Evolutionary conservation across 202 grass and related monocot species (phyloP).

Genomic region (Bolboschoenoplectus hybrid): DNA sequence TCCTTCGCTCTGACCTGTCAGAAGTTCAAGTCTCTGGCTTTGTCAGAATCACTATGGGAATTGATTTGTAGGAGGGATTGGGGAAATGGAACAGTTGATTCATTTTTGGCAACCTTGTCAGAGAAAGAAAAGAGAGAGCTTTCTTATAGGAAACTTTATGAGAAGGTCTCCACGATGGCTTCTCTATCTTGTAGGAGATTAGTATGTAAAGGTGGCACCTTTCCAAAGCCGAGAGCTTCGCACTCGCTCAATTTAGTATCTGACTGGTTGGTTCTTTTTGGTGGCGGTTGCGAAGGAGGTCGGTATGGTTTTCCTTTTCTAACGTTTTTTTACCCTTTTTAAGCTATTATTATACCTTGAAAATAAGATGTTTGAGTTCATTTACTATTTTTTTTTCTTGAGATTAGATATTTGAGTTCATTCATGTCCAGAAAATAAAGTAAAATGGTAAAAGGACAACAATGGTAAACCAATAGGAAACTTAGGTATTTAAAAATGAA

Average conservation of each 20-base stretch:
- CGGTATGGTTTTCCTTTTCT: conserved; percentile 23
- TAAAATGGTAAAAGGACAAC: too few species aligned
- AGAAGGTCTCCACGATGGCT: conserved; percentile 53
- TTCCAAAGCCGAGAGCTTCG: conserved; percentile 72
- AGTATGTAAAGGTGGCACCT: conserved; percentile 46
- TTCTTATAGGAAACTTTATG: conserved; percentile 69
- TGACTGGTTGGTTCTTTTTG: conserved; percentile 90
- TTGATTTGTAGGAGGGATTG: conserved; percentile 78
- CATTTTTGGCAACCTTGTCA: conserved; percentile 39
- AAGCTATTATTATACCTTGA: not conserved
- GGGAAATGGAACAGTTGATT: conserved; percentile 48
- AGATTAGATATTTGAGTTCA: not conserved
- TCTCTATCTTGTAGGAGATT: conserved; percentile 58
- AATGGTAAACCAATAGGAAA: not conserved
- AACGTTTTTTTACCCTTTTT: not conserved
- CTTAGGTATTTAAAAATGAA: not conserved
- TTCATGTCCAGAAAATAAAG: not conserved
- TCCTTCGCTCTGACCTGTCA: conserved; percentile 81
- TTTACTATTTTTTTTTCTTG: not conserved
- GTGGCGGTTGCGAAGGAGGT: conserved; percentile 97
- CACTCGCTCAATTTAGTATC: conserved; percentile 86
- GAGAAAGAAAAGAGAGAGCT: conserved; percentile 37
- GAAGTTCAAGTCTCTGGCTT: conserved; percentile 60
- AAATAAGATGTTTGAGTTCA: not conserved
- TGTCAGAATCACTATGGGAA: conserved; percentile 83